Evolutionary conservation across 148 eudicot genomes (phyloP), one percentile per base, ranked within the genome.

Genomic region (Silene uniflora): DNA sequence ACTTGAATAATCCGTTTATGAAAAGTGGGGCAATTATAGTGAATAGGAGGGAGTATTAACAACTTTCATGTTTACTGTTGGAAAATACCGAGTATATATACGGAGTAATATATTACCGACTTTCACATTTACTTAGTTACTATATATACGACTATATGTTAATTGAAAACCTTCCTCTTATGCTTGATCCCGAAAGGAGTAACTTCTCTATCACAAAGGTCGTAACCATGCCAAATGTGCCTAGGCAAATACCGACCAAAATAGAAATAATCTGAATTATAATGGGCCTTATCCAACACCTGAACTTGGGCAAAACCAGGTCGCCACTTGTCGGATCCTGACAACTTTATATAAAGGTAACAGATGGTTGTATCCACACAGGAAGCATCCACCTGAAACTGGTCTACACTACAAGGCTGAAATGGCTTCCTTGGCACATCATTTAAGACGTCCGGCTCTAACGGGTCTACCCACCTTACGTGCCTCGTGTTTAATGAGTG

Each of bases 371-470:
- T 83, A 23, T 86, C 82, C 71, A 87, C 87, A 25, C 93, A 89
- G 62, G 68, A 74, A 2, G 79, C 83, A 0, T 84, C 81, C 17
- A 84, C 78, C 59, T 80, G 84, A 75, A 89, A 89, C 80, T 83
- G 83, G 65, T 89, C 89, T 21, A 87, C 83, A 9, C 74, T 83
- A 82, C 93, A 89, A 49, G 93, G 88, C 74, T 84, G 89, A 44
- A 89, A 89, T 22, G 92, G 92, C 58, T 66, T 84, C 61, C 87
- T 76, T 7, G 88, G 87, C 23, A 84, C 76, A 73, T 89, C 90
- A 27, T 87, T 80, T 13, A 87, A 80, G 32, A 87, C 85, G 68
- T 85, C 52, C 6, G 88, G 90, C 32, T 79, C 71, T 64, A 89
- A 65, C 39, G 88, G 88, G 52, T 89, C 90, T 16, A 89, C 80